These are phyloP conservation scores for Apophysomyces ossiformis DNA, from an alignment of 371 early-diverging fungal species.

Conservation along the genomic window DNA sequence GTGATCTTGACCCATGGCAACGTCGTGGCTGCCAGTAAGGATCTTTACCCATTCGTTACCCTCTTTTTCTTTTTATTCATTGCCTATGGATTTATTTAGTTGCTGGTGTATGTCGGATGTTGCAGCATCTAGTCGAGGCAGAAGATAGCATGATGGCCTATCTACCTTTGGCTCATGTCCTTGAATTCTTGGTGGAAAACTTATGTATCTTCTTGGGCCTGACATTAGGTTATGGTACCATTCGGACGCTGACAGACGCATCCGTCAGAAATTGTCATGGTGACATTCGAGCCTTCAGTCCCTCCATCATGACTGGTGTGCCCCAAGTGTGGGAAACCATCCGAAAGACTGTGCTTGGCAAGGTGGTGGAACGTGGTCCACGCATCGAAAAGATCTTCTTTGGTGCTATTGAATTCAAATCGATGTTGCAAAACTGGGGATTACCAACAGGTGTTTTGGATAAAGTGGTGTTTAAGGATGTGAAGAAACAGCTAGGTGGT, in stretches of 20 bases:
- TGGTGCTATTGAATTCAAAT: slow-evolving; percentile 60
- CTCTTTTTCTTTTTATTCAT: slow-evolving; percentile 29
- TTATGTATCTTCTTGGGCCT: slow-evolving; percentile 69
- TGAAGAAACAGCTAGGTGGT: slow-evolving; percentile 79
- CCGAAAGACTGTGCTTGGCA: slow-evolving; percentile 69
- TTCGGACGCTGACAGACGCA: slow-evolving; percentile 83
- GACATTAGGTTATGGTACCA: slow-evolving; percentile 81
- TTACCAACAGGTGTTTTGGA: slow-evolving; percentile 70
- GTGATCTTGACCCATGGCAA: slow-evolving; percentile 72
- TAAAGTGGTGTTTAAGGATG: slow-evolving; percentile 72
- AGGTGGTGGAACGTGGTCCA: slow-evolving; percentile 40
- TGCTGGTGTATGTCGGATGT: slow-evolving; percentile 79
- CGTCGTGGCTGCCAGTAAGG: slow-evolving; percentile 82
- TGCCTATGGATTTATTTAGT: slow-evolving; percentile 18
- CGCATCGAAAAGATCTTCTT: slow-evolving; percentile 52
- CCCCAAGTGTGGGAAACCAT: slow-evolving; percentile 88
- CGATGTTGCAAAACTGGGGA: slow-evolving; percentile 45
- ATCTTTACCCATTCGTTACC: slow-evolving; percentile 66
- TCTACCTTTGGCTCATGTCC: slow-evolving; percentile 90
- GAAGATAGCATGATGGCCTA: slow-evolving; percentile 77
- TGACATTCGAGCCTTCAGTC: slow-evolving; percentile 82
- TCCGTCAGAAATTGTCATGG: slow-evolving; percentile 87
- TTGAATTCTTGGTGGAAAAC: slow-evolving; percentile 79
- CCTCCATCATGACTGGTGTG: slow-evolving; percentile 86
- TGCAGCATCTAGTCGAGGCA: slow-evolving; percentile 78